phyloP scores from a whole-genome alignment of 257 asterid genomes.

The Ajuga chamaepitys region DNA sequence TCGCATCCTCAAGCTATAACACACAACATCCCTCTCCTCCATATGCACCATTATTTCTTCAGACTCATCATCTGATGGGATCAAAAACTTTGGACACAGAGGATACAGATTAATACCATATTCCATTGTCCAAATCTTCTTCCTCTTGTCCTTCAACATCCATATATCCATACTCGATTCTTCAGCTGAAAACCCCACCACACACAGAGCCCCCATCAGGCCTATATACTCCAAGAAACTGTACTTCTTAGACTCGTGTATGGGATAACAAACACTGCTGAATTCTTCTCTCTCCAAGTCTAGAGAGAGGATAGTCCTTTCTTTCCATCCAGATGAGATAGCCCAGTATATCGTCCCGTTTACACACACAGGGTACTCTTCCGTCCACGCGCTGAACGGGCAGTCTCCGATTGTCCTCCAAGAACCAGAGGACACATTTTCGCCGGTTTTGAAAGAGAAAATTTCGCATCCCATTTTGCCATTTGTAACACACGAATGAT shows the following conservation, averaged over 20 bases:
- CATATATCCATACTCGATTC: slow-evolving; percentile 32
- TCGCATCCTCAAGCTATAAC: slow-evolving; percentile 19
- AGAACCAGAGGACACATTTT: slow-evolving; percentile 20
- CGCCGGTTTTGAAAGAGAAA: slow-evolving; percentile 20
- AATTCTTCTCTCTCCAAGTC: slow-evolving; percentile 32
- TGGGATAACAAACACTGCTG: slow-evolving; percentile 24
- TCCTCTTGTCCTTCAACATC: slow-evolving; percentile 29
- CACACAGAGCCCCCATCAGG: slow-evolving; percentile 26
- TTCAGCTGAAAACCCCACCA: slow-evolving; percentile 31
- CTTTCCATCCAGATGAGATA: slow-evolving; percentile 29
- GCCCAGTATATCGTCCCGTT: slow-evolving; percentile 34
- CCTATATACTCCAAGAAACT: slow-evolving; percentile 28
- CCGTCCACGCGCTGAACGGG: slow-evolving; percentile 33
- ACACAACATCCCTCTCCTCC: slow-evolving; percentile 32
- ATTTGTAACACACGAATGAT: slow-evolving; percentile 15
- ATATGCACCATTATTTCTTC: slow-evolving; percentile 37
- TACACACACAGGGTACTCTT: slow-evolving; percentile 31
- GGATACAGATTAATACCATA: slow-evolving; percentile 28
- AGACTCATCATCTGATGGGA: slow-evolving; percentile 23
- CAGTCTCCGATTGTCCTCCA: slow-evolving; percentile 32
- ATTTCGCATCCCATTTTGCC: slow-evolving; percentile 39
- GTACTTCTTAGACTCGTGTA: slow-evolving; percentile 13
- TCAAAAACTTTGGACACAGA: slow-evolving; percentile 28
- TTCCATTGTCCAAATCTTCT: slow-evolving; percentile 26
- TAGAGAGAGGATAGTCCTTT: slow-evolving; percentile 30